phyloP scores from a whole-genome alignment of 164 flowering plant species.

The Vitis cinerea region DNA sequence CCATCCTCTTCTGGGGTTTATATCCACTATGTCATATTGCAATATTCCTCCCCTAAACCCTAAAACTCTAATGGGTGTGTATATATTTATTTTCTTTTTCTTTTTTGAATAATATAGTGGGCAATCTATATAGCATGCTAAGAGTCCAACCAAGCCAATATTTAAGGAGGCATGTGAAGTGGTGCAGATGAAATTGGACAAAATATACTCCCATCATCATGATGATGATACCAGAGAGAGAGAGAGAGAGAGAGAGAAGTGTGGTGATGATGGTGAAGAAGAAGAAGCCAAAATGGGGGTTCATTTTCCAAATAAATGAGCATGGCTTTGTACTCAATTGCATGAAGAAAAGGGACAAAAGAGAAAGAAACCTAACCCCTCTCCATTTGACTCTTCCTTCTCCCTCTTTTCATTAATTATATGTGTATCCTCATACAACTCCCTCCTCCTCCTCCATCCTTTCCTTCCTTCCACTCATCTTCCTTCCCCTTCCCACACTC shows the following conservation, averaged over 20 bases:
- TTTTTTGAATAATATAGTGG: neutral
- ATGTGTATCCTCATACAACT: conserved; percentile 10
- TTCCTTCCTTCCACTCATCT: neutral
- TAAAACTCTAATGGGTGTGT: too few species aligned
- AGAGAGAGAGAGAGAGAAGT: neutral
- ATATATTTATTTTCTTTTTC: too few species aligned
- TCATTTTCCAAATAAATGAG: conserved; percentile 43
- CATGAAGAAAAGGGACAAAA: conserved; percentile 35
- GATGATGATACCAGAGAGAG: conserved; percentile 7
- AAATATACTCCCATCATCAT: conserved; percentile 16
- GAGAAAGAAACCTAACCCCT: conserved; percentile 31
- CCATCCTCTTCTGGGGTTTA: too few species aligned
- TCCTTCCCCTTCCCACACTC: neutral
- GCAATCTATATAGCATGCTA: neutral
- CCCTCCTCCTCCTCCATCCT: conserved; percentile 1
- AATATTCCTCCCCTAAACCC: too few species aligned
- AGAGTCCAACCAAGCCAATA: conserved; percentile 6
- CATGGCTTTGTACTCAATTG: conserved; percentile 37
- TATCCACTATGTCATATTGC: too few species aligned
- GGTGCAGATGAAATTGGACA: conserved; percentile 17
- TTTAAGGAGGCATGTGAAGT: conserved; percentile 19
- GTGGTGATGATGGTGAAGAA: conserved; percentile 16
- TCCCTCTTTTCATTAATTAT: neutral
- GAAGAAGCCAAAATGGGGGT: conserved; percentile 37
- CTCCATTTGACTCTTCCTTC: neutral